Conservation (phyloP, 2,329 filamentous ascomycete genomes). For the Fusarium graminum region DNA sequence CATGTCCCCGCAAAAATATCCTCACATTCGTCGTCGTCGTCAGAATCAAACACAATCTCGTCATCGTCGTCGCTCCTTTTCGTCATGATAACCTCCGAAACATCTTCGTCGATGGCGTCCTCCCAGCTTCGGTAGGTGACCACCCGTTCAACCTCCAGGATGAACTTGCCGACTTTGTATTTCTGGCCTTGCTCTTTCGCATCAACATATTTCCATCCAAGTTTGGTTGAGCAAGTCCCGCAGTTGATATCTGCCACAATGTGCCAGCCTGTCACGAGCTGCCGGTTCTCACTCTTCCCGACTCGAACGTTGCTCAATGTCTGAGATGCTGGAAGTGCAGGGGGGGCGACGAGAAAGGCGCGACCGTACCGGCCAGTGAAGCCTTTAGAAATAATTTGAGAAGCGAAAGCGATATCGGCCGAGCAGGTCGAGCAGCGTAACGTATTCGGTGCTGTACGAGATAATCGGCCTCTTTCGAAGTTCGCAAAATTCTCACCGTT, state of each 20-base stretch:
- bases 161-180: constrained; percentile 78
- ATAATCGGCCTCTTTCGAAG: constrained; percentile 50
- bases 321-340: constrained; percentile 44
- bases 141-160: constrained; percentile 72
- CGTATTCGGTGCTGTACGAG: constrained; percentile 64
- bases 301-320: constrained; percentile 68
- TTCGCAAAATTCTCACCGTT: constrained; percentile 35
- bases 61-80: constrained; percentile 33
- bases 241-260: constrained; percentile 74
- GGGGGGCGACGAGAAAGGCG: constrained; percentile 69
- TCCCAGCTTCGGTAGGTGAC: constrained; percentile 67
- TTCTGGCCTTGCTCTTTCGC: constrained; percentile 69
- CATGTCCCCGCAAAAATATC: constrained; percentile 73
- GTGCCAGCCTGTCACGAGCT: constrained; percentile 73
- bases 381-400: constrained; percentile 74
- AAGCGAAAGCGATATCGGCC: constrained; percentile 70
- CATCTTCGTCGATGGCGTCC: constrained; percentile 44
- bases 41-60: constrained; percentile 69
- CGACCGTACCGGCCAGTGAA: constrained; percentile 76
- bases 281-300: constrained; percentile 66
- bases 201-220: constrained; percentile 78
- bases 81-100: constrained; percentile 15
- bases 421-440: constrained; percentile 71
- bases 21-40: constrained; percentile 75
- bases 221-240: constrained; percentile 64